A percentile compares a stretch with the other conserved stretches of the same genome.
phyloP scores from a whole-genome alignment of 2,329 filamentous ascomycete species.

The Pyricularia pennisetigena region DNA sequence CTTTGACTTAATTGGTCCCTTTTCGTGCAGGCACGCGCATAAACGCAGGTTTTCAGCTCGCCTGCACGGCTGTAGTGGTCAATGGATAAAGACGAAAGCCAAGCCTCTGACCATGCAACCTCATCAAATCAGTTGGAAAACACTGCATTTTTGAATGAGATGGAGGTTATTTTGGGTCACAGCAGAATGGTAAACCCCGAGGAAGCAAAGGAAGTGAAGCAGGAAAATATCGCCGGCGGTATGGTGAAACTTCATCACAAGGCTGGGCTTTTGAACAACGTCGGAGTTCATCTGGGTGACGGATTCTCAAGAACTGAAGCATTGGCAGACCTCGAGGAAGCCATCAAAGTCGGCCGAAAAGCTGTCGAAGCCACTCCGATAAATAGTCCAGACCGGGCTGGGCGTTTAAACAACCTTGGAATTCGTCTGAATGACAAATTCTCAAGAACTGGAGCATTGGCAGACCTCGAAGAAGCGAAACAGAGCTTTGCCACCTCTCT shows the following conservation, averaged over 20 bases:
- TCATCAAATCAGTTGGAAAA: too few relatives aligned
- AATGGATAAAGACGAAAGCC: too few relatives aligned
- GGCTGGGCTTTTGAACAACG: neutral
- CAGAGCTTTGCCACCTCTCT: neutral
- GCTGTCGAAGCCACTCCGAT: neutral
- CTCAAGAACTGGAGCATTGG: neutral
- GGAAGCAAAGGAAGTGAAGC: neutral
- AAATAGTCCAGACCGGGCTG: neutral
- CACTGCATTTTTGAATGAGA: too few relatives aligned
- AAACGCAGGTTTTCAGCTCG: too few relatives aligned
- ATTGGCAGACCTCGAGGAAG: neutral
- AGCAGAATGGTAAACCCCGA: too few relatives aligned
- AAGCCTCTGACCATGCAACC: too few relatives aligned
- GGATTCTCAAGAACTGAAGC: neutral
- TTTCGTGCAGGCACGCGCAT: too few relatives aligned
- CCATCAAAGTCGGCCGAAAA: neutral
- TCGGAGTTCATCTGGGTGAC: neutral
- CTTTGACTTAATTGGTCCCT: too few relatives aligned
- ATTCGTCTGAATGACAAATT: neutral
- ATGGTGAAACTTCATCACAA: neutral
- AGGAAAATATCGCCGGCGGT: too few relatives aligned
- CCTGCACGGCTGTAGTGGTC: too few relatives aligned
- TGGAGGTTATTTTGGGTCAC: too few relatives aligned
- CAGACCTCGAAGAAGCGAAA: neutral
- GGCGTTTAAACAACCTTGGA: neutral